Evolutionary conservation across 2,329 filamentous ascomycete species (phyloP), one percentile per base, ranked within the genome.

Genomic region (Triangularia verruculosa): DNA sequence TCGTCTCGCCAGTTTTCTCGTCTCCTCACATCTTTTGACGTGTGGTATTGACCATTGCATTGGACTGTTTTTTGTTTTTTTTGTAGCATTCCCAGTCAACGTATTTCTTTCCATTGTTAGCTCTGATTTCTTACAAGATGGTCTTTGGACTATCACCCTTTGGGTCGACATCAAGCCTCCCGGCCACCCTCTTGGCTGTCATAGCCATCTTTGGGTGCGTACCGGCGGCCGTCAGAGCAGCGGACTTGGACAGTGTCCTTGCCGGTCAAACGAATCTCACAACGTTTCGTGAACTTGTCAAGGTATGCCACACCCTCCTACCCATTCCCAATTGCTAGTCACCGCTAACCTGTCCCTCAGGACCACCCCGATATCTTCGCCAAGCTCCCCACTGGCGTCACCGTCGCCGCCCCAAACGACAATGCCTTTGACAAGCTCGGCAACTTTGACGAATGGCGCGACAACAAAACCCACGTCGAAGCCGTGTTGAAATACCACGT

Each of bases 401-500:
- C 66, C 2, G n/a, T 68, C 28, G 11, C 61, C 3, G 68, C 52
- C 3, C 68, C 68, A 6, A 67, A 67, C 28, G 66, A 69, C 59
- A 22, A 51, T 43, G 68, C 68, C 25, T 69, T 68, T 51, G n/a
- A 15, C 6, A 67, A 65, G 22, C 52, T 68, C 1, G 67, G 65
- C 32, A 51, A 65, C 60, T 69, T 64, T 66, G 27, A 61, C 1
- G 52, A 51, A 9, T 24, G 60, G 25, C n/a, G 13, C 34, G 11
- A 59, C 39, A 64, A 61, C 57, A 53, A 61, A 28, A 59, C 52
- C 27, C 30, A 24, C 3, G 24, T 67, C 5, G 54, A 25, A 15
- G 59, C 65, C 3, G 65, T 59, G 1, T 32, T 69, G 9, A 65
- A 81, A 58, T 90, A 90, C 73, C 87, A 90, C 74, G 80, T 89